These are phyloP conservation scores for Penicillium sp. DNA, from an alignment of 2,329 filamentous ascomycete genomes.

Conservation along the genomic window DNA sequence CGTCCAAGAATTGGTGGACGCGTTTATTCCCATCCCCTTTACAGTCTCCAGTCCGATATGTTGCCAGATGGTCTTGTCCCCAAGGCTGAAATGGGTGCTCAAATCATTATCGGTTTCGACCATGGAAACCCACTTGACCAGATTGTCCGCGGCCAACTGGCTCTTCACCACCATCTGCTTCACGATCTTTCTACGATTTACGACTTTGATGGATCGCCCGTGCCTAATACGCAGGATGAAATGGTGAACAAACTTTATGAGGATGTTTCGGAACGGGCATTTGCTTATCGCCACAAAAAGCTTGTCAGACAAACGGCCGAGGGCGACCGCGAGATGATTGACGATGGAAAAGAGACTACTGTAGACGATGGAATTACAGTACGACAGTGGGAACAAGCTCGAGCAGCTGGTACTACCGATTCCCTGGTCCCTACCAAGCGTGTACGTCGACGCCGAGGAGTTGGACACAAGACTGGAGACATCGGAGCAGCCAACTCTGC, in stretches of 20 bases:
- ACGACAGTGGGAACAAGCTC: slow-evolving; percentile 72
- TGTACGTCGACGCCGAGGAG: slow-evolving; percentile 52
- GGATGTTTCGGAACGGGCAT: slow-evolving; percentile 89
- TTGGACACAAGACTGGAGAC: slow-evolving; percentile 56
- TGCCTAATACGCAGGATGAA: slow-evolving; percentile 78
- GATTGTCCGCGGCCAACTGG: slow-evolving; percentile 87
- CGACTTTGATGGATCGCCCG: slow-evolving; percentile 68
- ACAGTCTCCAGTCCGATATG: slow-evolving; percentile 62
- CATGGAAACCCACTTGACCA: slow-evolving; percentile 92
- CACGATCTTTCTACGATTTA: slow-evolving; percentile 85
- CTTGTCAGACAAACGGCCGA: slow-evolving; percentile 73
- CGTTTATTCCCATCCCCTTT: slow-evolving; percentile 81
- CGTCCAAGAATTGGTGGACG: slow-evolving; percentile 86
- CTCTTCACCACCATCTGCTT: slow-evolving; percentile 82
- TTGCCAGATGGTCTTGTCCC: slow-evolving; percentile 64
- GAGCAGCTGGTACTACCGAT: slow-evolving; percentile 61
- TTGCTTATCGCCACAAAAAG: slow-evolving; percentile 83
- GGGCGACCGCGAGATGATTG: slow-evolving; percentile 81
- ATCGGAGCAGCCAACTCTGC: slow-evolving; percentile 55
- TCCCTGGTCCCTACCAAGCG: slow-evolving; percentile 51
- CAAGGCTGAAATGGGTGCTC: slow-evolving; percentile 95
- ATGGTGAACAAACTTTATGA: slow-evolving; percentile 93
- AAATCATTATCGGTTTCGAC: slow-evolving; percentile 97
- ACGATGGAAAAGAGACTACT: slow-evolving; percentile 78
- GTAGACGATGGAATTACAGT: slow-evolving; percentile 75